These are phyloP conservation scores for Fagus crenata DNA, from an alignment of 306 rosid genomes.

Conservation along the genomic window DNA sequence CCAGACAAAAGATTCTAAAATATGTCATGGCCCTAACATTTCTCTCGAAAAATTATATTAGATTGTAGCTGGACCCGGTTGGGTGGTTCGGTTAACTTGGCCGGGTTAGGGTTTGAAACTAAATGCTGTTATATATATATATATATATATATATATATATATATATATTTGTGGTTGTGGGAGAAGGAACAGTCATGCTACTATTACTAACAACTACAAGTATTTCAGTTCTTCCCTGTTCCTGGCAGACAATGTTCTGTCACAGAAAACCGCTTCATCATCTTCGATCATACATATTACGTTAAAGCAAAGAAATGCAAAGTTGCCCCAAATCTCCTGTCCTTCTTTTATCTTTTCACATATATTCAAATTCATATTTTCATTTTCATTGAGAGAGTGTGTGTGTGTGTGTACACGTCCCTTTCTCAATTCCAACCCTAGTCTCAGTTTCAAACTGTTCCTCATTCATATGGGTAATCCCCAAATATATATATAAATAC, in stretches of 20 bases:
- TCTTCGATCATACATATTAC: slow-evolving; percentile 5
- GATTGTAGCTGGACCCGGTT: background rate
- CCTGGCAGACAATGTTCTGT: slow-evolving; percentile 19
- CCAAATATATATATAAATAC: slow-evolving; percentile 20
- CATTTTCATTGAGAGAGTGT: slow-evolving; percentile 2
- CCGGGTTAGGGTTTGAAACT: background rate
- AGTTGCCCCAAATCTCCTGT: slow-evolving; percentile 3
- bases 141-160: background rate
- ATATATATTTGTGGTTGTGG: background rate
- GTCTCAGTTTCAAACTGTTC: background rate
- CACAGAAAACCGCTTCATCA: slow-evolving; percentile 10
- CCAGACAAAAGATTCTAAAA: too few species aligned
- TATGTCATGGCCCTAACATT: background rate
- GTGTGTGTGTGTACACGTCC: background rate
- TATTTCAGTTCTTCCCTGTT: slow-evolving; percentile 28
- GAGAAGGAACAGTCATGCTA: slow-evolving; percentile 10
- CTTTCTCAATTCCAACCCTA: slow-evolving; percentile 7
- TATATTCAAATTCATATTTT: background rate
- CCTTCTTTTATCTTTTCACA: background rate
- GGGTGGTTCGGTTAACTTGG: background rate
- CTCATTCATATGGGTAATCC: slow-evolving; percentile 6
- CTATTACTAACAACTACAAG: slow-evolving; percentile 20
- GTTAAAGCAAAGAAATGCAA: slow-evolving; percentile 5
- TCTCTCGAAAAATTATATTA: background rate
- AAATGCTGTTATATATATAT: background rate